Evolutionary conservation across 169 alveolate species (phyloP).

Genomic region (Plasmodium berghei): DNA sequence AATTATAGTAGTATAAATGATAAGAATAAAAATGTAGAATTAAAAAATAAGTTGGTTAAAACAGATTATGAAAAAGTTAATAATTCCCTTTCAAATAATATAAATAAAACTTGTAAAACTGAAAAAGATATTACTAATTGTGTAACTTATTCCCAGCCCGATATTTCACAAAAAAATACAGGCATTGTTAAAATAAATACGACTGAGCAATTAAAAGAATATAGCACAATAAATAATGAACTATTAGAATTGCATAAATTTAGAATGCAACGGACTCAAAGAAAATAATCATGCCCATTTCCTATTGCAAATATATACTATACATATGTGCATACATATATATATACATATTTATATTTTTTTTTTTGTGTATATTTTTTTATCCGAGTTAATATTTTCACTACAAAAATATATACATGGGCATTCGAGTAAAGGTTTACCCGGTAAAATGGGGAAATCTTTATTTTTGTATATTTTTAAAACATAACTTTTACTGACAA

Average conservation of each 20-base stretch:
- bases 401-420: neutral
- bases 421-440: neutral
- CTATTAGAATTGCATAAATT: conserved; percentile 50
- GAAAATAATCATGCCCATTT: neutral
- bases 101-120: no score
- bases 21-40: neutral
- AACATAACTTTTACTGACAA: no score
- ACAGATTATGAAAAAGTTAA: no score
- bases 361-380: neutral
- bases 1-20: neutral
- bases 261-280: conserved; percentile 40
- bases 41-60: no score
- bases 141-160: no score
- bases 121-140: neutral
- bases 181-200: no score
- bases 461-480: neutral
- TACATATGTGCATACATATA: neutral
- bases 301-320: neutral
- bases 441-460: neutral
- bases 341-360: no score
- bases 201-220: conserved; percentile 4
- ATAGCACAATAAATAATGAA: conserved; percentile 57
- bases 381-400: neutral
- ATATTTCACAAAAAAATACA: no score
- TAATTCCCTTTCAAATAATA: no score